A percentile compares a stretch with the other conserved stretches of the same genome.
Evolutionary conservation across 768 basidiomycete species (phyloP).

Genomic region (Lentinula aciculospora): DNA sequence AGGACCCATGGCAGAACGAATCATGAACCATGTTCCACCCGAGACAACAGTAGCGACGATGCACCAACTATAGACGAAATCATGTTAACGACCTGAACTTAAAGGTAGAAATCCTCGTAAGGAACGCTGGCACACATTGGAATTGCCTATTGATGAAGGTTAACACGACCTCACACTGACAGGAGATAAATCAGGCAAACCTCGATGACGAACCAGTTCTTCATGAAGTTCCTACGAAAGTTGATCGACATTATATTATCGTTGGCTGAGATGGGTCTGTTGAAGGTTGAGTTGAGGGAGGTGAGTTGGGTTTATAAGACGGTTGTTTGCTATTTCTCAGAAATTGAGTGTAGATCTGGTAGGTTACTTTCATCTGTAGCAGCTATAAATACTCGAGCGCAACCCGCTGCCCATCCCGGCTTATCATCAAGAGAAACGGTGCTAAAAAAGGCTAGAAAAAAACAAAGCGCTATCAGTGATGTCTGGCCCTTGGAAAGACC

Average conservation of each 20-base stretch:
- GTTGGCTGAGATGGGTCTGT: neutral
- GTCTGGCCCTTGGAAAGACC: neutral
- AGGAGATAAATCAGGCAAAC: neutral
- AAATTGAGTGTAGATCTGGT: neutral
- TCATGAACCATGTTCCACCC: slow-evolving; percentile 39
- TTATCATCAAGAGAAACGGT: neutral
- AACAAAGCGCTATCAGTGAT: neutral
- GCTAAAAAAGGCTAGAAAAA: neutral
- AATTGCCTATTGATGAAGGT: slow-evolving; percentile 30
- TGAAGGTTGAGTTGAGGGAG: neutral
- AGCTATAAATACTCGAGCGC: neutral
- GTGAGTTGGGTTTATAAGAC: neutral
- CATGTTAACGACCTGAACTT: neutral
- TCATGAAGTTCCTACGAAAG: slow-evolving; percentile 1
- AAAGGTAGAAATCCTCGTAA: neutral
- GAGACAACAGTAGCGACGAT: slow-evolving; percentile 43
- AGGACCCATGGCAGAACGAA: slow-evolving; percentile 32
- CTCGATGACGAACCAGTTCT: slow-evolving; percentile 8
- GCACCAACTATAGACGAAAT: slow-evolving; percentile 28
- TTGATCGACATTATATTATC: neutral
- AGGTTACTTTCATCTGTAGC: neutral
- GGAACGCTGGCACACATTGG: slow-evolving; percentile 33
- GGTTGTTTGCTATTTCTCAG: neutral
- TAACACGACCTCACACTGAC: neutral
- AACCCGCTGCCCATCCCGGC: neutral